Conservation (phyloP, 768 basidiomycete genomes). For the Erythrobasidium yunnanense region DNA sequence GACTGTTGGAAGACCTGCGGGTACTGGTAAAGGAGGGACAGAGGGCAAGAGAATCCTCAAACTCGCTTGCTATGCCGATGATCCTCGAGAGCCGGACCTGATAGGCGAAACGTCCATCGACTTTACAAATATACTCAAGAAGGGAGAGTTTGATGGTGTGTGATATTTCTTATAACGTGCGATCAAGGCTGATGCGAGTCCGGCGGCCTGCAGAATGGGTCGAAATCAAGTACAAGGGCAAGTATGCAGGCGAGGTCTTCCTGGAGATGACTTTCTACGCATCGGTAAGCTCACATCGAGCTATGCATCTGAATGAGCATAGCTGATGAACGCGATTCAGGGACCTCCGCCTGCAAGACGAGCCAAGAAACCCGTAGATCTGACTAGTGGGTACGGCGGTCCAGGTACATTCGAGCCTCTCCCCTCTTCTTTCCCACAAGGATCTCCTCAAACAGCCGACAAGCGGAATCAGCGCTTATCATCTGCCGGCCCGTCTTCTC, state of each 20-base stretch:
- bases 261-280: conserved; percentile 90
- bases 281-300: conserved; percentile 38
- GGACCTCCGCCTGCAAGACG: conserved; percentile 8
- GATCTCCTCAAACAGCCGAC: not conserved
- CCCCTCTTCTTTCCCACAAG: not conserved
- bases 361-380: not conserved
- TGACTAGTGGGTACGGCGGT: conserved; percentile 13
- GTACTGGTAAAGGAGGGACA: conserved; percentile 30
- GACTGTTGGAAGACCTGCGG: conserved; percentile 32
- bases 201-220: conserved; percentile 69
- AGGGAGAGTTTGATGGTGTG: conserved; percentile 81
- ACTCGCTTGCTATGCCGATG: conserved; percentile 70
- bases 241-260: conserved; percentile 70
- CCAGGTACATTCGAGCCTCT: conserved; percentile 26
- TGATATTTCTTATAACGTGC: not conserved
- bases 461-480: not conserved
- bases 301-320: not conserved
- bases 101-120: conserved; percentile 67
- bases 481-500: not conserved
- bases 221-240: conserved; percentile 67
- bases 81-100: conserved; percentile 63
- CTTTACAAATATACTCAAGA: conserved; percentile 64
- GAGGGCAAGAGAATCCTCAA: conserved; percentile 49
- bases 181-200: conserved; percentile 37
- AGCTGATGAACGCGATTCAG: not conserved